These are phyloP conservation scores for Eimeria necatrix DNA, from an alignment of 169 alveolate genomes.

Conservation along the genomic window DNA sequence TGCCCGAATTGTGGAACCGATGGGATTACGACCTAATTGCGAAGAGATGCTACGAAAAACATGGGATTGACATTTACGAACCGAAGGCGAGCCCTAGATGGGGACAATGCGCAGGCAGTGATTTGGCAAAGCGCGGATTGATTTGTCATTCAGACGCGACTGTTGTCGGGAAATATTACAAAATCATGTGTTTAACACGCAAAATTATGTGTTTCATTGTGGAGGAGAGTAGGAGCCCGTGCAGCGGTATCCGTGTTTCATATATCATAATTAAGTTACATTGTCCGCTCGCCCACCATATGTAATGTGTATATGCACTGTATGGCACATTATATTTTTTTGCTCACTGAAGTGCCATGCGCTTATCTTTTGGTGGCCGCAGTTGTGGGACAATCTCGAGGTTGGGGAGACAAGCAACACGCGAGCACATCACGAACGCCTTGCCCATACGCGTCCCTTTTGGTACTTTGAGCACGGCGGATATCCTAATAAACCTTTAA, in stretches of 20 bases:
- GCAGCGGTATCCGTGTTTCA: too few species aligned
- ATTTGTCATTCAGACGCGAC: background rate
- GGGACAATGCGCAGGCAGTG: background rate
- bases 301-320: background rate
- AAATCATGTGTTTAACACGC: too few species aligned
- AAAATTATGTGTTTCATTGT: too few species aligned
- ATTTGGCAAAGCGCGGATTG: background rate
- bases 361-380: background rate
- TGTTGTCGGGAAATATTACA: too few species aligned
- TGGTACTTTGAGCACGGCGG: slow-evolving; percentile 69
- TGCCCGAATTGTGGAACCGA: slow-evolving; percentile 67
- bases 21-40: slow-evolving; percentile 80
- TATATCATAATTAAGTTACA: too few species aligned
- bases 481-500: slow-evolving; percentile 40
- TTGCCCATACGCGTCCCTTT: slow-evolving; percentile 2
- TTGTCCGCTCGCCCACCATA: too few species aligned
- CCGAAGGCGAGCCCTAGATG: slow-evolving; percentile 51
- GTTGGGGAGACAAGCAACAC: slow-evolving; percentile 17
- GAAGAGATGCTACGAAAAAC: slow-evolving; percentile 62
- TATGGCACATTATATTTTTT: background rate
- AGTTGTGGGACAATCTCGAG: slow-evolving; percentile 48
- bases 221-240: too few species aligned
- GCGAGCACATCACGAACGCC: slow-evolving; percentile 27
- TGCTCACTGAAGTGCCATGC: background rate
- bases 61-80: slow-evolving; percentile 79